phyloP scores from a whole-genome alignment of 2,329 filamentous ascomycete species.

The Monilinia polystroma region DNA sequence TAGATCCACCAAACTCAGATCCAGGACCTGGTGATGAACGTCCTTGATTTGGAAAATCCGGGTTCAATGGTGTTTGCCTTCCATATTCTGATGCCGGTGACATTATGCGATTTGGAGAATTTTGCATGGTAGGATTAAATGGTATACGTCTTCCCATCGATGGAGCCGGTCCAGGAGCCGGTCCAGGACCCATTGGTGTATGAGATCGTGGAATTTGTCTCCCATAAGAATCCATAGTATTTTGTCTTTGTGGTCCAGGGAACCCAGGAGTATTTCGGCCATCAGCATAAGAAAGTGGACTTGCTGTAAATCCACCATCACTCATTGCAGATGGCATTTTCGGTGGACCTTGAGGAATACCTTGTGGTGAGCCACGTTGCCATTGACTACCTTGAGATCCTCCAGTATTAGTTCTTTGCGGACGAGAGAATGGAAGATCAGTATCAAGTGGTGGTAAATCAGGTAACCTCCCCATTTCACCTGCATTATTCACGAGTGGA shows the following conservation, averaged over 20 bases:
- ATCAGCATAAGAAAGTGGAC: constrained; percentile 36
- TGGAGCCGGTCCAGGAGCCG: constrained; percentile 33
- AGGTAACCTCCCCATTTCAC: constrained; percentile 53
- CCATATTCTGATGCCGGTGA: constrained; percentile 15
- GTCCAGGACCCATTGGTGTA: constrained; percentile 31
- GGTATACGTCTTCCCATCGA: constrained; percentile 35
- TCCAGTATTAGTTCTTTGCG: constrained; percentile 36
- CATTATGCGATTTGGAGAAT: constrained; percentile 14
- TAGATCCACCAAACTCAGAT: constrained; percentile 1
- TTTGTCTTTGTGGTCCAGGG: constrained; percentile 20
- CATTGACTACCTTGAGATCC: constrained; percentile 34
- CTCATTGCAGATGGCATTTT: constrained; percentile 37
- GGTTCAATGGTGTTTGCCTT: background rate
- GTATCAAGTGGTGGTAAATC: constrained; percentile 35
- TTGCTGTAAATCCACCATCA: constrained; percentile 37
- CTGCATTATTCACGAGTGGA: constrained; percentile 59
- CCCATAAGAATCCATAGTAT: constrained; percentile 32
- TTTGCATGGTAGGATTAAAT: constrained; percentile 29
- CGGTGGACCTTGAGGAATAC: constrained; percentile 28
- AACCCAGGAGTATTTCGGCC: constrained; percentile 22
- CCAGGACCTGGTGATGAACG: constrained; percentile 3
- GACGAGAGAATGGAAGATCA: constrained; percentile 28
- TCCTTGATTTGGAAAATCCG: background rate
- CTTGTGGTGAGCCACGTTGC: constrained; percentile 30
- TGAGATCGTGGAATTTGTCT: constrained; percentile 37